Conservation (phyloP, 805 yeast genomes). For the Kazachstania bromeliacearum region DNA sequence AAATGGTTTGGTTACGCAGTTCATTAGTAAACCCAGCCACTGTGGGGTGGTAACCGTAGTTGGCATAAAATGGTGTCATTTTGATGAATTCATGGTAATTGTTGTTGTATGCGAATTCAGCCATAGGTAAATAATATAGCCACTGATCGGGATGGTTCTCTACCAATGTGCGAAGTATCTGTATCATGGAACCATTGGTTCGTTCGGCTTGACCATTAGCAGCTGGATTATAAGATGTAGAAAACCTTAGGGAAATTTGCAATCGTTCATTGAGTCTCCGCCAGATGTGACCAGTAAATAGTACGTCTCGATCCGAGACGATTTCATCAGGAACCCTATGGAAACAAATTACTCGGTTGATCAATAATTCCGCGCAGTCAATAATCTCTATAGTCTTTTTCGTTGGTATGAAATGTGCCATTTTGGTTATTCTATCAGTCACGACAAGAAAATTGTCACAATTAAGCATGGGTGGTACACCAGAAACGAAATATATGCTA, state of each 20-base stretch:
- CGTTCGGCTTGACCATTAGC: constrained; percentile 1
- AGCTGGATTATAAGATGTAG: neutral
- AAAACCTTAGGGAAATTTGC: neutral
- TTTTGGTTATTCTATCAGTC: neutral
- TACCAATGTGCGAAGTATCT: neutral
- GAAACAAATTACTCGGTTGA: neutral
- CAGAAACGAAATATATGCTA: constrained; percentile 2
- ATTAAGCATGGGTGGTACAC: neutral
- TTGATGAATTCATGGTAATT: neutral
- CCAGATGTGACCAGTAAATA: neutral
- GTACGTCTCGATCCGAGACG: neutral
- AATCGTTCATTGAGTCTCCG: neutral
- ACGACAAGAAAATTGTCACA: neutral
- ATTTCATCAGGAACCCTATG: constrained; percentile 1
- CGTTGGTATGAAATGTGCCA: neutral
- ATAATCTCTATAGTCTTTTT: neutral
- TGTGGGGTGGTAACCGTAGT: constrained; percentile 3
- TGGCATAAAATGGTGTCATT: constrained; percentile 3
- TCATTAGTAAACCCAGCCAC: constrained; percentile 2
- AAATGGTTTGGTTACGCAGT: neutral
- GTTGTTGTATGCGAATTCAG: constrained; percentile 3
- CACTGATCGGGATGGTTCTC: neutral
- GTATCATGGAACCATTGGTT: constrained; percentile 1
- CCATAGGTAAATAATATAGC: neutral
- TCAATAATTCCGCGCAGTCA: neutral